A percentile compares a stretch with the other conserved stretches of the same genome.
Conservation (phyloP, 108 stramenopile species). For the Mediolabrus comicus region DNA sequence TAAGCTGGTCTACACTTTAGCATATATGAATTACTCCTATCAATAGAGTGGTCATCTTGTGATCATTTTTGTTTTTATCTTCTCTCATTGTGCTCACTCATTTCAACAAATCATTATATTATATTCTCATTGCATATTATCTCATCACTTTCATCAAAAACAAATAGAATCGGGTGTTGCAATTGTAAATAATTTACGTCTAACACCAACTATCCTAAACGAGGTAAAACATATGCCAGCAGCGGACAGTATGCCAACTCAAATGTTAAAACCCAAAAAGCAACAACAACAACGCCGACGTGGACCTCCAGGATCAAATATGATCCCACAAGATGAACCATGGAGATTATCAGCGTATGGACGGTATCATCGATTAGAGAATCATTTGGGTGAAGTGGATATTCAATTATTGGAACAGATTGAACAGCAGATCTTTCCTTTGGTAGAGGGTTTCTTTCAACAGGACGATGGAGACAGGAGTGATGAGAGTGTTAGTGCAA, state of each 20-base stretch:
- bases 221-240: not conserved
- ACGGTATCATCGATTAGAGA: conserved; percentile 7
- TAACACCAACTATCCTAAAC: not conserved
- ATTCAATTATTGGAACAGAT: conserved; percentile 3
- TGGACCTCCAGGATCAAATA: not conserved
- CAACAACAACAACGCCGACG: not conserved
- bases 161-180: not conserved
- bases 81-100: not conserved
- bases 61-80: not conserved
- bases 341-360: conserved; percentile 13
- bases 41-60: not conserved
- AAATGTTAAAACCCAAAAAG: not conserved
- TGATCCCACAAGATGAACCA: not conserved
- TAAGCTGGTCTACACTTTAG: not conserved
- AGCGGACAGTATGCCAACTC: not conserved
- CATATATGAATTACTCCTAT: too few relatives aligned
- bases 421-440: conserved; percentile 1
- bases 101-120: too few relatives aligned
- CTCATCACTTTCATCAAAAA: too few relatives aligned
- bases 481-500: not conserved
- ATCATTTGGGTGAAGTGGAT: conserved; percentile 8
- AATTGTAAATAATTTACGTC: not conserved
- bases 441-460: conserved; percentile 9
- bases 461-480: not conserved
- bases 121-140: too few relatives aligned